Conservation (phyloP, 345 rosid genomes). For the Euphorbia pulcherrima region DNA sequence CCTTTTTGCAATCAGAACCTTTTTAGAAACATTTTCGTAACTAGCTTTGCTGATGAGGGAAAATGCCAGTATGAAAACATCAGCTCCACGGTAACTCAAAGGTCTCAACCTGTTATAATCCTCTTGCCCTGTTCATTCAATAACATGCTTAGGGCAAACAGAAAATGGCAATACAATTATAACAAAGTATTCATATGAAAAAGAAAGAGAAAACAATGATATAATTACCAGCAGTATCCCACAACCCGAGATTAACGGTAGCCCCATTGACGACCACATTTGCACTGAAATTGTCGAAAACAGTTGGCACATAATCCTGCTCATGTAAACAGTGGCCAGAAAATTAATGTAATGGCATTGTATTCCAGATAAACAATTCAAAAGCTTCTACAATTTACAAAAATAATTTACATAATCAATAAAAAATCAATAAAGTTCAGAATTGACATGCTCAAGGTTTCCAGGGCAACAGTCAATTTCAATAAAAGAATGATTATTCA, state of each 20-base stretch:
- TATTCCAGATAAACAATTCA: not conserved
- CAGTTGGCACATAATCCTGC: conserved; percentile 36
- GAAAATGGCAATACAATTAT: not conserved
- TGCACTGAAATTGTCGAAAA: conserved; percentile 35
- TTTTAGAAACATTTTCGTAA: conserved; percentile 33
- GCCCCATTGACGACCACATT: conserved; percentile 33
- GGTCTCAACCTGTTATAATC: conserved; percentile 37
- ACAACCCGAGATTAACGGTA: conserved; percentile 31
- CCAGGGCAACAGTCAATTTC: not conserved
- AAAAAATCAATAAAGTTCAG: not conserved
- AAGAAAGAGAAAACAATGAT: too few species aligned
- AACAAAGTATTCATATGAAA: not conserved
- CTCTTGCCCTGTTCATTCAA: conserved; percentile 28
- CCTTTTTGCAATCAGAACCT: conserved; percentile 10
- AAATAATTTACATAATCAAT: not conserved
- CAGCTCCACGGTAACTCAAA: conserved; percentile 35
- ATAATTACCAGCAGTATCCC: conserved; percentile 34
- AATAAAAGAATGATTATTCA: not conserved
- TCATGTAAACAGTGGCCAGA: not conserved
- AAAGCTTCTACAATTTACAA: not conserved
- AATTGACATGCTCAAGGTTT: not conserved
- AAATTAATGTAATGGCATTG: conserved; percentile 1
- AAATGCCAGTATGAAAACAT: conserved; percentile 36
- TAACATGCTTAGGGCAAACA: conserved; percentile 2
- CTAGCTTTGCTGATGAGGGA: conserved; percentile 38